Percentiles rank a stretch among this genome's conserved stretches.
These are phyloP conservation scores for Rhododendron ferrugineum DNA, from an alignment of 148 eudicot genomes.

Conservation along the genomic window DNA sequence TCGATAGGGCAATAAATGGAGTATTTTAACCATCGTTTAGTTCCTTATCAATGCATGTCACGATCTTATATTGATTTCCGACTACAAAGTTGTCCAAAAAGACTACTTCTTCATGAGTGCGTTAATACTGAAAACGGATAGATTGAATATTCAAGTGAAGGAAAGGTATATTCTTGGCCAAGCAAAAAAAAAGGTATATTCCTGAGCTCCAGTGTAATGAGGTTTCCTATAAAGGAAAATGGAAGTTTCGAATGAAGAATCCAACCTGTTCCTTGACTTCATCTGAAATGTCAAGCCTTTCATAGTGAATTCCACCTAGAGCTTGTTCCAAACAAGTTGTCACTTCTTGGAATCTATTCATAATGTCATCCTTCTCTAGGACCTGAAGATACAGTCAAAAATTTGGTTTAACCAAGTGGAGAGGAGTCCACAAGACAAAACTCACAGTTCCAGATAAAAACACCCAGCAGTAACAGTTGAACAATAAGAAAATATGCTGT, in stretches of 20 bases:
- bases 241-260: background rate
- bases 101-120: background rate
- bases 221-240: background rate
- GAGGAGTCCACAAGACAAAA: background rate
- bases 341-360: constrained; percentile 63
- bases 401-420: background rate
- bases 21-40: background rate
- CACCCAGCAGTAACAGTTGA: background rate
- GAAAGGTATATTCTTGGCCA: background rate
- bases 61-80: background rate
- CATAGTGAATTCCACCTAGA: constrained; percentile 52
- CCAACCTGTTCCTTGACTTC: constrained; percentile 93
- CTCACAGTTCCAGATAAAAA: background rate
- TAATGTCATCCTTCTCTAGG: constrained; percentile 68
- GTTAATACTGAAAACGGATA: background rate
- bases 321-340: constrained; percentile 73
- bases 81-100: background rate
- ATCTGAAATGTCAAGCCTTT: constrained; percentile 80
- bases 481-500: too few relatives aligned
- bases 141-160: background rate
- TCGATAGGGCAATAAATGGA: background rate
- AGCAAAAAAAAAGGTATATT: background rate
- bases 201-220: background rate
- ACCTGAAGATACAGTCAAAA: constrained; percentile 39
- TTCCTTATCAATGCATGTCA: background rate